Conservation (phyloP, 1,284 basidiomycete genomes). For the Sporisorium scitamineum region DNA sequence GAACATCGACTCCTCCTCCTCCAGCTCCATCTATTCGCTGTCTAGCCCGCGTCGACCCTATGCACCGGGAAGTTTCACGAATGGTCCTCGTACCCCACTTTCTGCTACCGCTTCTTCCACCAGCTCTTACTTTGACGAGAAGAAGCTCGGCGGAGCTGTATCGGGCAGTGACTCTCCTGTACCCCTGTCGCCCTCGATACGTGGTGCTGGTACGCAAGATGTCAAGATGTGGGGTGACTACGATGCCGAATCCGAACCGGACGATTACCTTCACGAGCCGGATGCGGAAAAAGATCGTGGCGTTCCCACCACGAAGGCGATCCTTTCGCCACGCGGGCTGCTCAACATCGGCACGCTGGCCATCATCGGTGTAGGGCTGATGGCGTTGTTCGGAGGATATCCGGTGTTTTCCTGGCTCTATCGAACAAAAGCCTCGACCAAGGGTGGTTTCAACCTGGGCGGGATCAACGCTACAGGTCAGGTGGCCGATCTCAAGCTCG, state of each 20-base stretch:
- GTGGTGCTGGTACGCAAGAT: conserved; percentile 2
- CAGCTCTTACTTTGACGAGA: conserved; percentile 31
- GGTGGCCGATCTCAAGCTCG: conserved; percentile 37
- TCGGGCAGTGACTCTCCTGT: conserved; percentile 1
- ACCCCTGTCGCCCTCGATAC: conserved; percentile 12
- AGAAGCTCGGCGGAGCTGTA: conserved; percentile 14
- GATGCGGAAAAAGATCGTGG: conserved; percentile 46
- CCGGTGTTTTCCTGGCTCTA: conserved; percentile 47
- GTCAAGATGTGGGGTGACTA: conserved; percentile 46
- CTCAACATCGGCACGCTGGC: conserved; percentile 49
- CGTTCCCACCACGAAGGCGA: neutral
- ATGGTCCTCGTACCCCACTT: conserved; percentile 24
- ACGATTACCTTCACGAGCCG: conserved; percentile 39
- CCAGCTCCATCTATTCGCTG: conserved; percentile 22
- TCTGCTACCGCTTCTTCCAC: conserved; percentile 27
- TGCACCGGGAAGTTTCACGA: conserved; percentile 38
- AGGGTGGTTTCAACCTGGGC: conserved; percentile 48
- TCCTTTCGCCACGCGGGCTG: conserved; percentile 32
- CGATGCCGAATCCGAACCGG: conserved; percentile 29
- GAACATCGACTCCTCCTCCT: conserved; percentile 27
- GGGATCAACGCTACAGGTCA: conserved; percentile 50
- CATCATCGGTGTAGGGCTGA: conserved; percentile 35
- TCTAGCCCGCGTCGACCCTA: conserved; percentile 29
- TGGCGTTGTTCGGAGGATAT: conserved; percentile 53
- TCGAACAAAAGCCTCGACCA: conserved; percentile 10